These are phyloP conservation scores for Aspergillus sp. DNA, from an alignment of 2,329 filamentous ascomycete genomes.

Conservation along the genomic window DNA sequence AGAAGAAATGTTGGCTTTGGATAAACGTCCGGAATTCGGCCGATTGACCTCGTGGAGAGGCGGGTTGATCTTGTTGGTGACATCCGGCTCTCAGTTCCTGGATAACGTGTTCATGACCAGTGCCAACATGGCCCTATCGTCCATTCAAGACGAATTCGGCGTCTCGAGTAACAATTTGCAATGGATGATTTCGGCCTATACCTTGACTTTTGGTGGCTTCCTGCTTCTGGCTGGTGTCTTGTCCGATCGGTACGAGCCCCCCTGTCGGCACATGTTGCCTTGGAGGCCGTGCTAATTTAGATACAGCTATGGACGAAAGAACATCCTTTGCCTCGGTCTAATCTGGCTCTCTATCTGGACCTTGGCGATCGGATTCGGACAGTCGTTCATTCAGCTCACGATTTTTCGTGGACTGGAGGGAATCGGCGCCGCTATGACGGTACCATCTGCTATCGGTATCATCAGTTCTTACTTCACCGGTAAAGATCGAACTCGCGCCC, in stretches of 20 bases:
- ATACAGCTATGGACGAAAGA: slow-evolving; percentile 37
- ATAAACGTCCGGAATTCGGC: slow-evolving; percentile 31
- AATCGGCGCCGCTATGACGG: slow-evolving; percentile 47
- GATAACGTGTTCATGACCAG: slow-evolving; percentile 48
- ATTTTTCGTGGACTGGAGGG: slow-evolving; percentile 48
- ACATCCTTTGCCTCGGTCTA: slow-evolving; percentile 40
- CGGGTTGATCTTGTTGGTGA: slow-evolving; percentile 38
- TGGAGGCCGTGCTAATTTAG: background rate
- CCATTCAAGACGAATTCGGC: slow-evolving; percentile 40
- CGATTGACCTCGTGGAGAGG: slow-evolving; percentile 41
- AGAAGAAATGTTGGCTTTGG: slow-evolving; percentile 20
- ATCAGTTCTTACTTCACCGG: slow-evolving; percentile 44
- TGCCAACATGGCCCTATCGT: slow-evolving; percentile 42
- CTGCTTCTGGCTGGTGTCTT: slow-evolving; percentile 34
- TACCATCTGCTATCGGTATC: slow-evolving; percentile 49
- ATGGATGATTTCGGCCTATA: slow-evolving; percentile 46
- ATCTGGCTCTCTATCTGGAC: slow-evolving; percentile 38
- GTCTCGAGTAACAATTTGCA: slow-evolving; percentile 38
- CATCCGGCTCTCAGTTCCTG: slow-evolving; percentile 44
- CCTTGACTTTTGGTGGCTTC: slow-evolving; percentile 41
- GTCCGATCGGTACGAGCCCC: slow-evolving; percentile 29
- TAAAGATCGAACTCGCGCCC: slow-evolving; percentile 37
- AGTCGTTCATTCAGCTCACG: slow-evolving; percentile 41
- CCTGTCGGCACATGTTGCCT: background rate
- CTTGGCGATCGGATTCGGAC: slow-evolving; percentile 39